Evolutionary conservation across 495 filamentous ascomycete genomes (phyloP).

Genomic region (Antarctomyces pellizariae): DNA sequence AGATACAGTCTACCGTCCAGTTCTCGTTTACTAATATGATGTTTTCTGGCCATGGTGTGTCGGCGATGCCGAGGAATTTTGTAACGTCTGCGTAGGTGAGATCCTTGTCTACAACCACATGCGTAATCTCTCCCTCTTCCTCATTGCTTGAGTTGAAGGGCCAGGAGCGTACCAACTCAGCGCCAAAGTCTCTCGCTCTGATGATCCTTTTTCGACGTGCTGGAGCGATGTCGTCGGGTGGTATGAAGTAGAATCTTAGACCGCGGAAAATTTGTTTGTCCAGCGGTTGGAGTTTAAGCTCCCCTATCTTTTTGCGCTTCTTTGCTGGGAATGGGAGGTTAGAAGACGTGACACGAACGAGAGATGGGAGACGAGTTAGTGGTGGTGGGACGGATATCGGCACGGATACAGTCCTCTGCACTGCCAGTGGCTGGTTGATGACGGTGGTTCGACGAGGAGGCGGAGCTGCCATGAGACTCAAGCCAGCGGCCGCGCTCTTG

Average conservation of each 20-base stretch:
- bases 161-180: constrained; percentile 2
- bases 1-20: constrained; percentile 62
- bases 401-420: no score
- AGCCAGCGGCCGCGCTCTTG: no score
- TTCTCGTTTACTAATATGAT: constrained; percentile 45
- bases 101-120: constrained; percentile 58
- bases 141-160: constrained; percentile 1
- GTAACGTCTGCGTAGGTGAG: constrained; percentile 44
- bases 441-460: no score
- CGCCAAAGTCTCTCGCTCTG: constrained; percentile 57
- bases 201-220: constrained; percentile 44
- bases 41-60: constrained; percentile 12
- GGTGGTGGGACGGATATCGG: no score
- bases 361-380: no score
- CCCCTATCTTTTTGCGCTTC: constrained; percentile 25
- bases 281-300: constrained; percentile 26
- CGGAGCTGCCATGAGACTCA: no score
- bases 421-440: no score
- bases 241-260: constrained; percentile 54
- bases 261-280: constrained; percentile 39
- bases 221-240: constrained; percentile 47
- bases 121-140: constrained; percentile 24
- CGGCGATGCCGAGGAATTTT: constrained; percentile 30
- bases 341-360: constrained; percentile 10
- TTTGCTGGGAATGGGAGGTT: constrained; percentile 4